Conservation (phyloP, 148 eudicot genomes). For the Fallopia convolvulus region DNA sequence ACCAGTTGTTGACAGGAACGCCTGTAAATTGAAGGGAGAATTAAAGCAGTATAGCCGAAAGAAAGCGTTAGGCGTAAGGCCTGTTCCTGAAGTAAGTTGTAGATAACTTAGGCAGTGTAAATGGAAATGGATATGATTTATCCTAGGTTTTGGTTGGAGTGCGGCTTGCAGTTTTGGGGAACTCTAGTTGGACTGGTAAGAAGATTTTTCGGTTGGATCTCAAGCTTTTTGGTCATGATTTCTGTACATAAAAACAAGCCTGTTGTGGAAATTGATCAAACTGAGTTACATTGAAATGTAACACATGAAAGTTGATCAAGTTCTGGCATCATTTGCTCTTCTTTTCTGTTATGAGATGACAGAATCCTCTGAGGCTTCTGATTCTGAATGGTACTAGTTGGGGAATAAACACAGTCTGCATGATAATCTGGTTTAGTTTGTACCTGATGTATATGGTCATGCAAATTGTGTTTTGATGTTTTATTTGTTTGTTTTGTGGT, state of each 20-base stretch:
- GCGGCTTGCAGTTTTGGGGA: neutral
- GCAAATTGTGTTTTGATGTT: neutral
- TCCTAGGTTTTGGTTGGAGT: neutral
- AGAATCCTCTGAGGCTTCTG: neutral
- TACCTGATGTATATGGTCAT: neutral
- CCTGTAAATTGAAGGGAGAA: conserved; percentile 16
- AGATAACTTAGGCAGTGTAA: conserved; percentile 8
- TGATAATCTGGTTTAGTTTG: neutral
- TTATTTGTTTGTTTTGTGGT: neutral
- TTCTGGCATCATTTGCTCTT: neutral
- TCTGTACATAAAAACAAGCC: neutral
- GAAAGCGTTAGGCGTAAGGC: conserved; percentile 26
- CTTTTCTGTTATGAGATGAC: neutral
- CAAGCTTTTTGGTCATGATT: neutral
- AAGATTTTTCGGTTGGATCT: neutral
- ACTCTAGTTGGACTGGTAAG: neutral
- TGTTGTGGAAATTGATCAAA: neutral
- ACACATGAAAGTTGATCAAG: neutral
- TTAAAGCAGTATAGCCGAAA: conserved; percentile 49
- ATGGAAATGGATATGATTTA: neutral
- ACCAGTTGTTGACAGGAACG: neutral
- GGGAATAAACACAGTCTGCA: neutral
- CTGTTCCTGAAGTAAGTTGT: conserved; percentile 27
- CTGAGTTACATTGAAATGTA: neutral
- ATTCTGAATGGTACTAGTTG: neutral